Conservation (phyloP, 345 rosid genomes). For the Salix purpurea region DNA sequence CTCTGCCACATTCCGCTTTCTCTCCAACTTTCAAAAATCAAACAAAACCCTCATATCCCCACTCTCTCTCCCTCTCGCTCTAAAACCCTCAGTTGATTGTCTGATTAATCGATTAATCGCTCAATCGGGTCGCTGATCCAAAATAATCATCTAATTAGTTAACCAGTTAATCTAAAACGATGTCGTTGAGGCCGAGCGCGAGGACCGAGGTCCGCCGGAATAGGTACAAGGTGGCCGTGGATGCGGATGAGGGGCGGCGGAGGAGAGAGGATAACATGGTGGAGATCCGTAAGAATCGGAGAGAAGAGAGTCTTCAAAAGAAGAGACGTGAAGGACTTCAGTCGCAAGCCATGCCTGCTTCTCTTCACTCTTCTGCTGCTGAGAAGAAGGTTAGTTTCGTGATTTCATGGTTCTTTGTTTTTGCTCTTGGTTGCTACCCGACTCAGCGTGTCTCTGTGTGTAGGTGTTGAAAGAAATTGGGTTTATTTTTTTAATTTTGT, state of each 20-base stretch:
- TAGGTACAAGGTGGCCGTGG: constrained; percentile 76
- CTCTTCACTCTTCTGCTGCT: constrained; percentile 37
- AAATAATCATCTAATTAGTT: not conserved
- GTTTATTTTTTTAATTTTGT: not conserved
- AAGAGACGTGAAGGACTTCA: constrained; percentile 82
- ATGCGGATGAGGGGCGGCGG: constrained; percentile 82
- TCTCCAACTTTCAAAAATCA: not conserved
- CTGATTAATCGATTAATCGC: not conserved
- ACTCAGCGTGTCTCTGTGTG: not conserved
- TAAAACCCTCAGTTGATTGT: not conserved
- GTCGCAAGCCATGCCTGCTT: constrained; percentile 41
- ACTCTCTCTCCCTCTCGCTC: not conserved
- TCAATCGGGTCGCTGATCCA: not conserved
- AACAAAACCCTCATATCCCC: not conserved
- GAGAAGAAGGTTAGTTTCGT: constrained; percentile 58
- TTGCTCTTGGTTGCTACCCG: not conserved
- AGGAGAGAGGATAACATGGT: constrained; percentile 90
- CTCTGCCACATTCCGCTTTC: no score
- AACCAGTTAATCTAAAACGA: constrained; percentile 3
- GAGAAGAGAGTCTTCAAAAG: constrained; percentile 85
- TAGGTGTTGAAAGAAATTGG: not conserved
- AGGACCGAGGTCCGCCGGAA: constrained; percentile 70
- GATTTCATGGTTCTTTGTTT: not conserved
- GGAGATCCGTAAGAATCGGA: constrained; percentile 81
- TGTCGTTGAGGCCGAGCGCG: constrained; percentile 77